These are phyloP conservation scores for Eutrema japonicum DNA, from an alignment of 345 rosid genomes.

Conservation along the genomic window DNA sequence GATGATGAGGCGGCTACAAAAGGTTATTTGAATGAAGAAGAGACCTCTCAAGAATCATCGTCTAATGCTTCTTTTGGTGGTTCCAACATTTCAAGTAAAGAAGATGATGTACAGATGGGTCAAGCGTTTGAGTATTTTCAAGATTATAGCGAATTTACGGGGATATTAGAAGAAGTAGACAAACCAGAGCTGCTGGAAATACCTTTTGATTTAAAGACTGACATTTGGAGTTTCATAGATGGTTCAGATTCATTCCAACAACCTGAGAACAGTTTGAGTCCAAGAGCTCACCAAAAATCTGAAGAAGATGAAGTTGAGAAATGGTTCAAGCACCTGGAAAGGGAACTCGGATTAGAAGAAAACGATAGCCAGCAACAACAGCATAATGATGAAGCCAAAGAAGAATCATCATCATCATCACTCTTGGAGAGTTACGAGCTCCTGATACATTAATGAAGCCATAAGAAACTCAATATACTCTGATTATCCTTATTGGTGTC, in stretches of 20 bases:
- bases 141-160: slow-evolving; percentile 24
- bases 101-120: slow-evolving; percentile 23
- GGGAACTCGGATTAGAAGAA: slow-evolving; percentile 63
- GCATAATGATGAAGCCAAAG: slow-evolving; percentile 16
- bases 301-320: slow-evolving; percentile 49
- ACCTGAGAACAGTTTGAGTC: slow-evolving; percentile 34
- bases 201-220: slow-evolving; percentile 67
- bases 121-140: slow-evolving; percentile 22
- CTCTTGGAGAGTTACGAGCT: slow-evolving; percentile 37
- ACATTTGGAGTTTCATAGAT: slow-evolving; percentile 74
- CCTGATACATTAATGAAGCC: slow-evolving; percentile 24
- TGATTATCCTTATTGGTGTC: not conserved
- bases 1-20: slow-evolving; percentile 41
- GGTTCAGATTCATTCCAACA: slow-evolving; percentile 47
- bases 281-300: slow-evolving; percentile 1
- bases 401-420: not conserved
- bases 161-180: slow-evolving; percentile 60
- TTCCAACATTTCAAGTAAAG: slow-evolving; percentile 41
- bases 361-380: slow-evolving; percentile 34
- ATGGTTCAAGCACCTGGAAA: slow-evolving; percentile 69
- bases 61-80: slow-evolving; percentile 50
- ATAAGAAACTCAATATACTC: not conserved
- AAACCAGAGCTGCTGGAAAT: slow-evolving; percentile 56
- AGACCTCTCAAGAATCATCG: slow-evolving; percentile 42
- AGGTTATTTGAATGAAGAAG: slow-evolving; percentile 31